Evolutionary conservation across 768 basidiomycete species (phyloP).

Genomic region (Multifurca ochricompacta): DNA sequence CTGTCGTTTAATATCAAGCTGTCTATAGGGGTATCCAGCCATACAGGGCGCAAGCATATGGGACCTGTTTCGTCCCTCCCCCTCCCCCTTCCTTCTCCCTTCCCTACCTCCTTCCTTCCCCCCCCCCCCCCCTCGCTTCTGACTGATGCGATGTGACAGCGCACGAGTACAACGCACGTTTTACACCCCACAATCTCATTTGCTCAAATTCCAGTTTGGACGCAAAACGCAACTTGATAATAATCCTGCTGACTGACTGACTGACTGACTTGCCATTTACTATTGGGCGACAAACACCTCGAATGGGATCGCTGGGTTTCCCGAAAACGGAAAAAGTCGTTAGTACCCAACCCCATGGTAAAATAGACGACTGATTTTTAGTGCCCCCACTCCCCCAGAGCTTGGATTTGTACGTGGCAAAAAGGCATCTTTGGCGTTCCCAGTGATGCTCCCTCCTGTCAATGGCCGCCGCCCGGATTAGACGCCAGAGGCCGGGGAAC

Average conservation of each 20-base stretch:
- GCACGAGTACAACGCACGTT: not conserved
- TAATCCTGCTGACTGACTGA: not conserved
- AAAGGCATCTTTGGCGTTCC: not conserved
- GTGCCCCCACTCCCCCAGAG: too few relatives aligned
- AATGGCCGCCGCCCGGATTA: not conserved
- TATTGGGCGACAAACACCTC: too few relatives aligned
- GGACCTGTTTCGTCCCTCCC: not conserved
- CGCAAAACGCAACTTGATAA: not conserved
- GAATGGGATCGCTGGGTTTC: not conserved
- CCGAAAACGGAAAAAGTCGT: not conserved
- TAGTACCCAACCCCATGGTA: too few relatives aligned
- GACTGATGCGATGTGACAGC: not conserved
- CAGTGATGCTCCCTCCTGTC: not conserved
- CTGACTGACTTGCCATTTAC: too few relatives aligned
- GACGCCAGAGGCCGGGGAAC: constrained; percentile 8
- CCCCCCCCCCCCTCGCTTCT: not conserved
- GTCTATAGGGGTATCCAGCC: not conserved
- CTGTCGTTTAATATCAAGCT: not conserved
- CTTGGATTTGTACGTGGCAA: not conserved
- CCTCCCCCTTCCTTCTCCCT: too few relatives aligned
- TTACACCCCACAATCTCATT: not conserved
- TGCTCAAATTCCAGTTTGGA: not conserved
- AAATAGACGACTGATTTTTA: too few relatives aligned
- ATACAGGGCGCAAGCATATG: not conserved
- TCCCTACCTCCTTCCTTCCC: too few relatives aligned